These are phyloP conservation scores for Nematocida sp. DNA, from an alignment of 371 early-diverging fungal genomes.

Conservation along the genomic window DNA sequence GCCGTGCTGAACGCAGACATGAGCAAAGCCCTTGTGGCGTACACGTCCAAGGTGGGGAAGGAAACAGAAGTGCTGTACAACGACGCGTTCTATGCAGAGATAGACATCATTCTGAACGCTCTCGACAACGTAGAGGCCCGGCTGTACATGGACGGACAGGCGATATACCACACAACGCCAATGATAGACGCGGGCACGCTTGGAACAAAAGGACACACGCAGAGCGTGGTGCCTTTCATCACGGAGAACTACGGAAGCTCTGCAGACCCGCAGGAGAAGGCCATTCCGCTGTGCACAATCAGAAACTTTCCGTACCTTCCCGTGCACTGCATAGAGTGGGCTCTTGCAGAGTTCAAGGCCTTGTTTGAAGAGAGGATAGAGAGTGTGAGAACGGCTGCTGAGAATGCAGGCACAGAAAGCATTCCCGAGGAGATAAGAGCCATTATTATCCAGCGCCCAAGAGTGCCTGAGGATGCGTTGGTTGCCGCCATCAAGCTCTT, in stretches of 20 bases:
- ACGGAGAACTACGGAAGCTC: constrained; percentile 97
- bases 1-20: constrained; percentile 77
- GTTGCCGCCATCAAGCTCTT: constrained; percentile 49
- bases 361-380: constrained; percentile 67
- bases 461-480: constrained; percentile 68
- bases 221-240: constrained; percentile 68
- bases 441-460: constrained; percentile 84
- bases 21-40: constrained; percentile 70
- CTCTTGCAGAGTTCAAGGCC: constrained; percentile 88
- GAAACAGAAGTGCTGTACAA: constrained; percentile 90
- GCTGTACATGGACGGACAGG: constrained; percentile 90
- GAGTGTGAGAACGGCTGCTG: constrained; percentile 2
- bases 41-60: constrained; percentile 84
- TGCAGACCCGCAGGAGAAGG: constrained; percentile 94
- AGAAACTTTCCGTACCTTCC: constrained; percentile 97
- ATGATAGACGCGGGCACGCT: constrained; percentile 95
- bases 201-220: constrained; percentile 98
- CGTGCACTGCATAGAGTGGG: constrained; percentile 98
- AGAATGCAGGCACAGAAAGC: background rate
- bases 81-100: constrained; percentile 78
- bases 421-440: background rate
- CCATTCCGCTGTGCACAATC: constrained; percentile 96
- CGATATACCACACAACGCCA: constrained; percentile 85
- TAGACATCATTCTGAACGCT: constrained; percentile 91
- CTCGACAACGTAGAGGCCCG: constrained; percentile 97